Percentiles rank a stretch among this genome's conserved stretches.
These are phyloP conservation scores for Articulospora tetracladia DNA, from an alignment of 495 filamentous ascomycete genomes.

Conservation along the genomic window DNA sequence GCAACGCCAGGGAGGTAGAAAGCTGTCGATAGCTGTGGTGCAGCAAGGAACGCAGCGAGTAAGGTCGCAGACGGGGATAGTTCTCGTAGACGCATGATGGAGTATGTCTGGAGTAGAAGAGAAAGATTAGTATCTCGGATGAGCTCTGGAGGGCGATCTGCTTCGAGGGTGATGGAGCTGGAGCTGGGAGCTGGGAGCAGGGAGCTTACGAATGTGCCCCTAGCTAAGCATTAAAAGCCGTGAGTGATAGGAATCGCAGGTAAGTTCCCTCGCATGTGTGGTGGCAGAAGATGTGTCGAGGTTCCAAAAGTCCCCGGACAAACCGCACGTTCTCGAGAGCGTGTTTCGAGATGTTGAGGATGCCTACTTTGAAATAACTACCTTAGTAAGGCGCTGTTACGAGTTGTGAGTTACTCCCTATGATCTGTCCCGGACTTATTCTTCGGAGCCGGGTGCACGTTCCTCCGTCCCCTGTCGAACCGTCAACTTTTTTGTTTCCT, in stretches of 20 bases:
- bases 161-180: background rate
- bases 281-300: no score
- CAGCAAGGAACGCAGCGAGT: slow-evolving; percentile 38
- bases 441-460: background rate
- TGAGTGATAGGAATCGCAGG: background rate
- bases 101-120: slow-evolving; percentile 10
- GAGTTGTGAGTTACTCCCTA: background rate
- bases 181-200: background rate
- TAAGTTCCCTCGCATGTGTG: no score
- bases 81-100: slow-evolving; percentile 42
- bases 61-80: slow-evolving; percentile 44
- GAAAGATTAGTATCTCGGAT: background rate
- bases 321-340: no score
- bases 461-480: background rate
- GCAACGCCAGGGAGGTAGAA: slow-evolving; percentile 97
- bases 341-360: no score
- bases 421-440: background rate
- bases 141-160: background rate
- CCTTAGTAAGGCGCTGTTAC: no score
- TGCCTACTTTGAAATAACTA: no score
- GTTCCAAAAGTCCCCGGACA: no score
- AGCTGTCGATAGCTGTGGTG: slow-evolving; percentile 57
- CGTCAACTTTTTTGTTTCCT: background rate
- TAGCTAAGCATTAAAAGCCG: slow-evolving; percentile 4
- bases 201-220: slow-evolving; percentile 18